Base-by-base conservation (phyloP, 2,329 filamentous ascomycete species). In the Talaromyces atroroseus region DNA sequence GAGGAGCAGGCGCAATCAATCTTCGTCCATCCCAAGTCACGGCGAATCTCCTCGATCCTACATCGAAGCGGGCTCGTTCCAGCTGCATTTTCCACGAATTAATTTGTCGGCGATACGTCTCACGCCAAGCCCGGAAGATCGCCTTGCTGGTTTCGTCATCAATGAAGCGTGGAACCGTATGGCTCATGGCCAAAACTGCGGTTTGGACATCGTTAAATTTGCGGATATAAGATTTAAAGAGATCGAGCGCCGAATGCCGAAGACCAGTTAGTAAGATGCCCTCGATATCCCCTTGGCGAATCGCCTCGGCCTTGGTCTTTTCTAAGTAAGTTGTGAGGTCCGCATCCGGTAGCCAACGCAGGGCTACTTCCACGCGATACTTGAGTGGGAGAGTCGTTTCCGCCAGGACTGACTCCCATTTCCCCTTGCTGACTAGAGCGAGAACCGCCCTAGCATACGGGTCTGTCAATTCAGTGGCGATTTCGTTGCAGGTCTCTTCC, bases 251-350 rank as follows among this genome's bases (percentile, higher is more conserved):
- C 55, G 76, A 74, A 57, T 83, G 78, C 3, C 78, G 78, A 6
- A 86, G 75, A 6, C 84, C 84, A 0, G 84, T 87, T 8, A 87
- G 76, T 14, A 85, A 71, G 7, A 86, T 73, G 10, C 83, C 84
- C 69, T 85, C 82, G 52, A 84, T 78, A 61, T 85, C 78, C 26
- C 84, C 84, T 56, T 78, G 73, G 2, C 69, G 68, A 49, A 83
- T 76, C 23, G 76, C 77, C 40, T 80, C 74, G 21, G 73, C 65
- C 0, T 79, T 82, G 5, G 76, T 75, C 38, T 82, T 76, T 44
- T 78, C 74, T 46, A 87, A 72, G 63, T 85, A 85, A 54, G 76
- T 76, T 4, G 71, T 73, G 16, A 80, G 66, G 29, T 75, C 71
- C 1, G 70, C 68, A 59, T 80, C 77, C 2, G 74, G 67, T 32